phyloP scores from a whole-genome alignment of 2,329 filamentous ascomycete genomes.

The Remersonia thermophila region DNA sequence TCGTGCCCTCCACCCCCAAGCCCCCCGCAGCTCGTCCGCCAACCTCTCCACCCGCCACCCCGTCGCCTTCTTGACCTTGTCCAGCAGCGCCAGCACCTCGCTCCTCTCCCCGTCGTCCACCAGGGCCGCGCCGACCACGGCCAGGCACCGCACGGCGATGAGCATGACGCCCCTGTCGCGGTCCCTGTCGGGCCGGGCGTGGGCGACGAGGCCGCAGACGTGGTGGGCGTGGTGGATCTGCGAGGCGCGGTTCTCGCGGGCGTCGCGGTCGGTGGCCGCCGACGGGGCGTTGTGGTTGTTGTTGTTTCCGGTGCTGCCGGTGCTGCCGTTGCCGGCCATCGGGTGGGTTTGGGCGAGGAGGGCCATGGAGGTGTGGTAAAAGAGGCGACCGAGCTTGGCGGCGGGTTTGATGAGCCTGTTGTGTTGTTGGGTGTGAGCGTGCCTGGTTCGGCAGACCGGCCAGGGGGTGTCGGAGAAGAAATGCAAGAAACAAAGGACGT shows the following conservation, averaged over 20 bases:
- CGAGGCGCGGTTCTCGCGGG: slow-evolving; percentile 53
- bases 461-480: slow-evolving; percentile 7
- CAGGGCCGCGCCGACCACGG: slow-evolving; percentile 64
- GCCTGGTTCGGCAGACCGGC: no score
- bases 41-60: slow-evolving; percentile 67
- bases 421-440: not conserved
- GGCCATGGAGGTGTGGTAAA: slow-evolving; percentile 80
- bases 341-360: slow-evolving; percentile 73
- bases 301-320: no score
- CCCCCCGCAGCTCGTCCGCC: slow-evolving; percentile 58
- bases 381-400: slow-evolving; percentile 68
- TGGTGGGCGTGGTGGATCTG: slow-evolving; percentile 67
- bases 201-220: slow-evolving; percentile 80
- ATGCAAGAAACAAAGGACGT: slow-evolving; percentile 25
- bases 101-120: slow-evolving; percentile 59
- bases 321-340: slow-evolving; percentile 38
- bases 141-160: slow-evolving; percentile 67
- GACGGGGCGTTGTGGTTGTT: no score
- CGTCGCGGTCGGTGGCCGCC: no score
- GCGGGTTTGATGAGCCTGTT: slow-evolving; percentile 67
- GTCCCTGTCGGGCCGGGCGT: slow-evolving; percentile 33
- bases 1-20: slow-evolving; percentile 41
- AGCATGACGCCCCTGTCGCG: slow-evolving; percentile 69
- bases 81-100: slow-evolving; percentile 67
- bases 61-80: slow-evolving; percentile 60